phyloP scores from a whole-genome alignment of 768 basidiomycete species.

The Tylopilus sp. region DNA sequence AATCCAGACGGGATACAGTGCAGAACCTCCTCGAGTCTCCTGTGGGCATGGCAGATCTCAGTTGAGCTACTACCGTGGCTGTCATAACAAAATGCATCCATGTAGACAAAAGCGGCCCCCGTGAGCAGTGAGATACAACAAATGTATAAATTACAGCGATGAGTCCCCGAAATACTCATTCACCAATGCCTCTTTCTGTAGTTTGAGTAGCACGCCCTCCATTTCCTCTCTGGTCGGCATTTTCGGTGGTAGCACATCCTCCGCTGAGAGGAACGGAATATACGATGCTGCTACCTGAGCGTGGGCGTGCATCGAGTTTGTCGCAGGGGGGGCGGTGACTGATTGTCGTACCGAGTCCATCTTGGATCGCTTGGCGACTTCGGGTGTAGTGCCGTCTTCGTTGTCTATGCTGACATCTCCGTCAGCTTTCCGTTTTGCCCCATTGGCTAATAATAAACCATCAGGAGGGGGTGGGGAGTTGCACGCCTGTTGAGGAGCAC shows the following conservation, averaged over 20 bases:
- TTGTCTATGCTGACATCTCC: slow-evolving; percentile 36
- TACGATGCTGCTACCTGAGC: slow-evolving; percentile 63
- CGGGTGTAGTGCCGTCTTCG: slow-evolving; percentile 24
- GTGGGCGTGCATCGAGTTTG: slow-evolving; percentile 24
- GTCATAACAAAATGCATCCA: background rate
- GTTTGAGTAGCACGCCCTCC: slow-evolving; percentile 68
- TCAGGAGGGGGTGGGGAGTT: slow-evolving; percentile 21
- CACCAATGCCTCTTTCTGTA: slow-evolving; percentile 78
- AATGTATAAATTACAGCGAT: slow-evolving; percentile 12
- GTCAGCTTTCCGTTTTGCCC: slow-evolving; percentile 56
- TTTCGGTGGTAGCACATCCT: slow-evolving; percentile 70
- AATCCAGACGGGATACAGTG: slow-evolving; percentile 32
- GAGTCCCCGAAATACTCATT: slow-evolving; percentile 70
- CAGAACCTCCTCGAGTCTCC: slow-evolving; percentile 17
- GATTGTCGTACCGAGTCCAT: slow-evolving; percentile 10
- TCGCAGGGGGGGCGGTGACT: background rate
- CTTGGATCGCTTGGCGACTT: slow-evolving; percentile 32
- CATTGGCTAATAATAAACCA: slow-evolving; percentile 18
- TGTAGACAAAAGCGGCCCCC: background rate
- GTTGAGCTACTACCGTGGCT: slow-evolving; percentile 2
- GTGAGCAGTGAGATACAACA: slow-evolving; percentile 5
- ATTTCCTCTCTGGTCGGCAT: slow-evolving; percentile 75
- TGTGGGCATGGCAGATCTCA: slow-evolving; percentile 10
- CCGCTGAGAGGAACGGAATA: slow-evolving; percentile 72
- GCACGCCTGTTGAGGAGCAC: slow-evolving; percentile 16